Base-by-base conservation (phyloP, 1,284 basidiomycete genomes). In the Apiotrichum laibachii region DNA sequence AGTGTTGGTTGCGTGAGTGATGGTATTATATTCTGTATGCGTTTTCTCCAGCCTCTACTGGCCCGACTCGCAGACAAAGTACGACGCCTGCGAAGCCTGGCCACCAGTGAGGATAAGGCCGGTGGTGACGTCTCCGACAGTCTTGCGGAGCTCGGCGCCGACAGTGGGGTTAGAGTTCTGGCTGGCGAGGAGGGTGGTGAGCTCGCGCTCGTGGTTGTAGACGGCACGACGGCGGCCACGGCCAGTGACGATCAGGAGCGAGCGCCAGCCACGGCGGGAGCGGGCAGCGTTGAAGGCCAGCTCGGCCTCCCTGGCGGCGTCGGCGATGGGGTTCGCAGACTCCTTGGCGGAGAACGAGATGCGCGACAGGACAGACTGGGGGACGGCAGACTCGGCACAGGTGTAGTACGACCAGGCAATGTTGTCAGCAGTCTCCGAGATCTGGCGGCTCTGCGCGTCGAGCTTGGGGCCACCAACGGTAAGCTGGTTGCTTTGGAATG, bases 51-150 rank as follows among this genome's bases (percentile, higher is more conserved):
- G n/a, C 19, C n/a, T 31, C 26, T 58, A 61, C 59, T 67, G 66
- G 0, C 73, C 83, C 44, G 86, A 85, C 78, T 91, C 89, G 53
- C 90, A 72, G 9, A 90, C 87, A 51, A 90, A 79, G 59, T 89
- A 76, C 48, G 85, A 88, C 4, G 84, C 82, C 44, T 82, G 82
- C 55, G 81, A 80, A 2, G 70, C 67, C 47, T 67, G 61, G 13
- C 75, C 72, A 9, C 85, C 83, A 1, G 83, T 80, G 9, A 87
- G 81, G 16, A 90, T 83, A 71, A 90, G 83, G 33, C 85, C 85
- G 19, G 86, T 84, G 13, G 85, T 87, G n/a, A 88, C 84, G 73
- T 92, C 89, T 4, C 90, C 90, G 47, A 92, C 81, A 6, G 89
- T 90, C 82, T 88, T 88, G 72, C 84, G 82, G 60, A 91, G 84